Base-by-base conservation (phyloP, 768 basidiomycete genomes). In the Panellus pusillus region DNA sequence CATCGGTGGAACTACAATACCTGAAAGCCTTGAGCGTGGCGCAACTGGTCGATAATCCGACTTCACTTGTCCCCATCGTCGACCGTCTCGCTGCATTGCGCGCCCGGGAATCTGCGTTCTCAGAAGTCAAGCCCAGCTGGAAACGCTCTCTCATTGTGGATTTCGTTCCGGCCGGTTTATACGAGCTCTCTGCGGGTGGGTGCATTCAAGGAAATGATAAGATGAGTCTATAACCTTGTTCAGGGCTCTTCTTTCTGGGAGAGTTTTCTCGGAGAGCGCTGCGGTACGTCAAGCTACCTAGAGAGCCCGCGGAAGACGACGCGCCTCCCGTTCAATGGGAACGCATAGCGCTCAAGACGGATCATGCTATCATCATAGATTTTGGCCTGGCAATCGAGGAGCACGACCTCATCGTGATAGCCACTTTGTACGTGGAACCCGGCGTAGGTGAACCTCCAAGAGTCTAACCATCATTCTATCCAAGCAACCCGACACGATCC, bases 331-430 rank as follows among this genome's bases (percentile, higher is more conserved):
- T 24, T 9, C 3, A 41, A 17, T 61, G 59, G 59, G 17, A 36
- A n/a, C 40, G 55, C 44, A 45, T 61, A 12, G 5, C 51, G 8
- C 1, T 39, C 7, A 6, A 32, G 17, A 29, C 41, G 1, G 4
- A 28, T n/a, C 4, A 24, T 15, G 43, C 47, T 17, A 17, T 20
- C 1, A 54, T 61, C 19, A 52, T 63, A 36, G 62, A 61, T 19
- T 55, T 63, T 13, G 60, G 59, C 1, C 40, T 61, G 20, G 55
- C 60, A 7, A 47, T 61, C 3, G 43, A 61, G 11, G 62, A 63
- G 45, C 55, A 58, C 46, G 62, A 63, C 46, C 50, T 63, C 12
- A 43, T 61, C 41, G 52, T 52, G 7, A 43, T 63, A 9, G 59
- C 54, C 41, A 58, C 53, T 15, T 53, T 52, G 62, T 63, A 46